Percentiles rank a stretch among this genome's conserved stretches.
phyloP scores from a whole-genome alignment of 1,139 yeast species.

The Magnusiomyces tetraspermus region DNA sequence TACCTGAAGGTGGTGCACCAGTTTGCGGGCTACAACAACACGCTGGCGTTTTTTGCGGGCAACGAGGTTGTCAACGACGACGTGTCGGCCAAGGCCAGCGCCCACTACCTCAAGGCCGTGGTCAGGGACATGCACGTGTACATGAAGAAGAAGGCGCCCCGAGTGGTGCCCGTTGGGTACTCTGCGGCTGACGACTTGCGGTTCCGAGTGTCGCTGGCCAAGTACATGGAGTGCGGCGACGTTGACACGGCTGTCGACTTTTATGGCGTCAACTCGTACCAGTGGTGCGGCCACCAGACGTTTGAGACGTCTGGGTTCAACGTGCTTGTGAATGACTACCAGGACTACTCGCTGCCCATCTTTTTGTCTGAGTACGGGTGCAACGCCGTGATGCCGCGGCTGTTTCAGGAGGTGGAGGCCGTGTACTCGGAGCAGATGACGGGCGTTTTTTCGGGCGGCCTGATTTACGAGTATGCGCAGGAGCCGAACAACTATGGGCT shows the following conservation, averaged over 20 bases:
- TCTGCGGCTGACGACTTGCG: conserved; percentile 79
- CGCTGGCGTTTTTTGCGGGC: conserved; percentile 84
- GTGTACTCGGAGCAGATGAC: conserved; percentile 39
- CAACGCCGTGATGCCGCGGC: conserved; percentile 45
- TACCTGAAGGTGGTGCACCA: conserved; percentile 77
- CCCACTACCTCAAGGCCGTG: conserved; percentile 76
- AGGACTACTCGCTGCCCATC: conserved; percentile 63
- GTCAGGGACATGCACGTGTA: conserved; percentile 85
- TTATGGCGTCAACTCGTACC: conserved; percentile 85
- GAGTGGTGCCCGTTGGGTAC: conserved; percentile 84
- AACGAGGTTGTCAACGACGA: conserved; percentile 85
- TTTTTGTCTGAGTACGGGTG: conserved; percentile 84
- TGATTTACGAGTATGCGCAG: conserved; percentile 65
- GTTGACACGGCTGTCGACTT: conserved; percentile 65
- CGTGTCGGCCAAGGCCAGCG: conserved; percentile 49
- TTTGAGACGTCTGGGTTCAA: conserved; percentile 64
- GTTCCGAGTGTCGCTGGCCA: conserved; percentile 66
- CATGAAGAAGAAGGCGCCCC: conserved; percentile 54
- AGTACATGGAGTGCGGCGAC: conserved; percentile 66
- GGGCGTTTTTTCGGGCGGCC: conserved; percentile 61
- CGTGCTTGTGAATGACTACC: conserved; percentile 49
- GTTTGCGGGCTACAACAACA: conserved; percentile 71
- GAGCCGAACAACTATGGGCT: conserved; percentile 65
- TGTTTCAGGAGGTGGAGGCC: conserved; percentile 56
- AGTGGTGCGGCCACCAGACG: conserved; percentile 67